These are phyloP conservation scores for Avena atlantica DNA, from an alignment of 176 grass and related monocot species.

Conservation along the genomic window DNA sequence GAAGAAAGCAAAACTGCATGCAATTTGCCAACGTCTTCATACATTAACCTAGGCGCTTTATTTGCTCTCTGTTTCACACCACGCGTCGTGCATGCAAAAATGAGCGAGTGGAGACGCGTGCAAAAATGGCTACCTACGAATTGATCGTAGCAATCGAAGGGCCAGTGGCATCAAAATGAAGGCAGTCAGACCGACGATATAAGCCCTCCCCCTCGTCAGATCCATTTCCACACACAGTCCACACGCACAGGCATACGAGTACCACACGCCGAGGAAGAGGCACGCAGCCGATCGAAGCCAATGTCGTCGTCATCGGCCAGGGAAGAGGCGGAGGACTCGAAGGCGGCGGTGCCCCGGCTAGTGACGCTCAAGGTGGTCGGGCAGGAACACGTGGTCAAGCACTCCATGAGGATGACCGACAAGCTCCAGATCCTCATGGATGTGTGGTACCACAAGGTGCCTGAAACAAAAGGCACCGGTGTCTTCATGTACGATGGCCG, in stretches of 20 bases:
- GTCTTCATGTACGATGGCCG: neutral
- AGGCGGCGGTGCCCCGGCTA: neutral
- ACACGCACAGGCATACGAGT: neutral
- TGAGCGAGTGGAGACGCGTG: neutral
- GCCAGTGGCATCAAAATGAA: neutral
- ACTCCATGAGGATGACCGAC: neutral
- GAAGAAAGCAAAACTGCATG: too few relatives aligned
- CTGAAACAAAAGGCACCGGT: neutral
- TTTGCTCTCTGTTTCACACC: neutral
- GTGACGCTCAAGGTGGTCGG: slow-evolving; percentile 17
- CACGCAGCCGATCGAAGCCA: neutral
- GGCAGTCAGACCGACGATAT: neutral
- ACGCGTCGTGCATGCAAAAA: neutral
- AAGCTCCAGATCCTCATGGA: slow-evolving; percentile 18
- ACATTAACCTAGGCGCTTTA: too few relatives aligned
- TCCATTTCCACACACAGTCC: neutral
- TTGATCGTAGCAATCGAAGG: neutral
- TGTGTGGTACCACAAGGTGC: slow-evolving; percentile 2
- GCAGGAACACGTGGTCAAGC: neutral
- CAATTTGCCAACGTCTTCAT: too few relatives aligned
- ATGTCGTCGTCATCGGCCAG: neutral
- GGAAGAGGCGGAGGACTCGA: neutral
- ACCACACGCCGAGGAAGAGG: too few relatives aligned
- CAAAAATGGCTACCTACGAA: neutral
- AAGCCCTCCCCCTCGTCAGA: neutral